Percentiles rank a stretch among this genome's conserved stretches.
Evolutionary conservation across 2,329 filamentous ascomycete species (phyloP).

Genomic region (Pseudogymnoascus sp.): DNA sequence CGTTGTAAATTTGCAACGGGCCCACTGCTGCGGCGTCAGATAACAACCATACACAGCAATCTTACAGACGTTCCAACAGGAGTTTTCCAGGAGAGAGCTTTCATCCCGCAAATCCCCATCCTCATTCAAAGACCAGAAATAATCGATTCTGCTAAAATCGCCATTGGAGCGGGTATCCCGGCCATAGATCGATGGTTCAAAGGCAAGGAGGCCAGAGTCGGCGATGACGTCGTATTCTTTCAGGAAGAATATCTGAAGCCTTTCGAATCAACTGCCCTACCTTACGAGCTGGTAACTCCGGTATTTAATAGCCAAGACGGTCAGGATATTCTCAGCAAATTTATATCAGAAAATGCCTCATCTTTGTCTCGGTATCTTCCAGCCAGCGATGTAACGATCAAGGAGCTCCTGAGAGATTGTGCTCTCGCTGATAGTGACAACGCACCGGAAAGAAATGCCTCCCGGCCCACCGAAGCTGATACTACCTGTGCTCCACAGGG

Average conservation of each 20-base stretch:
- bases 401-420: constrained; percentile 1
- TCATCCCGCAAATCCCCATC: constrained; percentile 44
- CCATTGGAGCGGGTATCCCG: constrained; percentile 39
- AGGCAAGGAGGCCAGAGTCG: background rate
- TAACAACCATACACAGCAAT: constrained; percentile 10
- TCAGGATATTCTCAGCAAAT: background rate
- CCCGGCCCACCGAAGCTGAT: background rate
- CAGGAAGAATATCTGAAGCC: constrained; percentile 28
- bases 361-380: constrained; percentile 10
- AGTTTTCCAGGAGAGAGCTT: constrained; percentile 46
- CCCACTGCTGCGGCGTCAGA: background rate
- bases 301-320: background rate
- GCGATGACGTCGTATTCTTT: background rate
- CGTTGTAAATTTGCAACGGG: background rate
- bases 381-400: constrained; percentile 20
- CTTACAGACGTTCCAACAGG: constrained; percentile 28
- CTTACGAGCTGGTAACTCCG: constrained; percentile 46
- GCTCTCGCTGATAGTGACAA: background rate
- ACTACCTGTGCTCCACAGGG: background rate
- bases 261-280: constrained; percentile 44
- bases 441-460: background rate
- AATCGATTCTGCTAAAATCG: constrained; percentile 4
- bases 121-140: constrained; percentile 34
- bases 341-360: background rate
- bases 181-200: constrained; percentile 55